These are phyloP conservation scores for Canavalia ensiformis DNA, from an alignment of 306 rosid genomes.

Conservation along the genomic window DNA sequence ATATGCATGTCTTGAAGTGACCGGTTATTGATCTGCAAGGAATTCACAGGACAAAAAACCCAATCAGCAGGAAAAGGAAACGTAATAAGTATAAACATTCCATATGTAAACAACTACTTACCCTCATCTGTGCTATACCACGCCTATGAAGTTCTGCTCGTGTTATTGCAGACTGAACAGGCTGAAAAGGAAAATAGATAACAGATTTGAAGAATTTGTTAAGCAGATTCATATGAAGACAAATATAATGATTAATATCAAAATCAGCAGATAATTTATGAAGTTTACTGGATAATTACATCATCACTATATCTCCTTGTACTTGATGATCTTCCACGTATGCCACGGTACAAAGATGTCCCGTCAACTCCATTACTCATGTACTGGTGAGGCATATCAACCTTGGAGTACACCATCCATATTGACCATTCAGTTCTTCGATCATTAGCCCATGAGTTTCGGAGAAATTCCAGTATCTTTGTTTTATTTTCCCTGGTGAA, in stretches of 20 bases:
- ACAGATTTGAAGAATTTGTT: constrained; percentile 26
- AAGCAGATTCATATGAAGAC: constrained; percentile 29
- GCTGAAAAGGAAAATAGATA: constrained; percentile 60
- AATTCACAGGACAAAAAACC: constrained; percentile 40
- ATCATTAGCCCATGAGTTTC: constrained; percentile 77
- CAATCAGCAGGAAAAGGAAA: constrained; percentile 24
- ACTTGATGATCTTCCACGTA: constrained; percentile 63
- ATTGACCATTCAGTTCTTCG: constrained; percentile 93
- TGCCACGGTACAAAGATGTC: constrained; percentile 56
- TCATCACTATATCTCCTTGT: constrained; percentile 73
- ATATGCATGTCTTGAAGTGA: constrained; percentile 89
- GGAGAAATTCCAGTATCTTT: constrained; percentile 77
- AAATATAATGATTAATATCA: constrained; percentile 8
- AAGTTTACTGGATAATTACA: constrained; percentile 59
- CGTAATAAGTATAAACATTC: constrained; percentile 37
- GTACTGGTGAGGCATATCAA: constrained; percentile 79
- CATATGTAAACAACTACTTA: constrained; percentile 46
- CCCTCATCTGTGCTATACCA: constrained; percentile 92
- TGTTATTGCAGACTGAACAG: constrained; percentile 72
- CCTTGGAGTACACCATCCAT: constrained; percentile 93
- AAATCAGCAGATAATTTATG: not conserved
- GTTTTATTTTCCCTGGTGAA: constrained; percentile 76
- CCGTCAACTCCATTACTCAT: constrained; percentile 61
- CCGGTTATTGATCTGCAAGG: constrained; percentile 79
- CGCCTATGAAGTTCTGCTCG: constrained; percentile 92